Evolutionary conservation across 164 flowering plant genomes (phyloP).

Genomic region (Kalanchoe fedtschenkoi): DNA sequence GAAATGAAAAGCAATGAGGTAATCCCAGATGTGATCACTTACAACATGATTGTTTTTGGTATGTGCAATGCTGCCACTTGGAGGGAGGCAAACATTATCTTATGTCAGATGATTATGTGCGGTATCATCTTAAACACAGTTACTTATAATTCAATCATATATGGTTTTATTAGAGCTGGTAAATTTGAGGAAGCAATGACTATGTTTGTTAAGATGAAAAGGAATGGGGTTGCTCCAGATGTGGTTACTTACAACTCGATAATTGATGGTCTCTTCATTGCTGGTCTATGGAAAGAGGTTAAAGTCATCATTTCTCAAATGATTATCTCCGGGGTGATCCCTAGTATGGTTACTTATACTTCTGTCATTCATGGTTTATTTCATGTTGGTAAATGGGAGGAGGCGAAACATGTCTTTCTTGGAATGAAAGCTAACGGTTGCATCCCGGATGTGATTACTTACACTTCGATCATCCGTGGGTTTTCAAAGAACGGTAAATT

Average conservation of each 20-base stretch:
- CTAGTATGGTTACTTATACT: neutral
- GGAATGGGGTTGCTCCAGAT: too few relatives aligned
- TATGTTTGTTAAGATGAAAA: too few relatives aligned
- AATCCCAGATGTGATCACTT: constrained; percentile 22
- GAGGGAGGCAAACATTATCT: constrained; percentile 26
- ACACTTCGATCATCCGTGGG: neutral
- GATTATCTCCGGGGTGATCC: neutral
- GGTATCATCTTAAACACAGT: constrained; percentile 21
- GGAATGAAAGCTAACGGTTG: neutral
- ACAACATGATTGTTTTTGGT: constrained; percentile 27
- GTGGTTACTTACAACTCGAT: too few relatives aligned
- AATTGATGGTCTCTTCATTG: too few relatives aligned
- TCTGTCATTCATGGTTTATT: constrained; percentile 2
- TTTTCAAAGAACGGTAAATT: neutral
- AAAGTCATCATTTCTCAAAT: too few relatives aligned
- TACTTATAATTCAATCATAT: too few relatives aligned
- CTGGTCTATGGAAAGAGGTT: too few relatives aligned
- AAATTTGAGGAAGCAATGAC: too few relatives aligned
- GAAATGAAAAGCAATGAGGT: constrained; percentile 32
- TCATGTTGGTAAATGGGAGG: constrained; percentile 1
- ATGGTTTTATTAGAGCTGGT: too few relatives aligned
- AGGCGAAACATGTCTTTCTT: neutral
- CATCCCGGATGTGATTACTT: neutral
- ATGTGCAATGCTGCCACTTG: constrained; percentile 19
- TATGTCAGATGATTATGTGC: constrained; percentile 19